Evolutionary conservation across 2,329 filamentous ascomycete genomes (phyloP).

Genomic region (Trichoderma koningiopsis): DNA sequence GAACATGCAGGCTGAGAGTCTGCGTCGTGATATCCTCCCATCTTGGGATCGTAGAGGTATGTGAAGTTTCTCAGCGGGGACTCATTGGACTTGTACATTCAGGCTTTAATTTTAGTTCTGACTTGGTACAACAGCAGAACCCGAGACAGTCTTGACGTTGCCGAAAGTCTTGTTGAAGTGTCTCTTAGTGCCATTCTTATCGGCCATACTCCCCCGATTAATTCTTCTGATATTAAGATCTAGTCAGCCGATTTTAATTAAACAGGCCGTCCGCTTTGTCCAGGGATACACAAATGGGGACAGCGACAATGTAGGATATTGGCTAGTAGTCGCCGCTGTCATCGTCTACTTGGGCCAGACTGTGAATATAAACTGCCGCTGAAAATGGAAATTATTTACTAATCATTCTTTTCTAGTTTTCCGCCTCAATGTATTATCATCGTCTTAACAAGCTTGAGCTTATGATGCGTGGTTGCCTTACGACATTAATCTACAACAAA

Average conservation of each 20-base stretch:
- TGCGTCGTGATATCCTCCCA: background rate
- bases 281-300: slow-evolving; percentile 34
- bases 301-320: slow-evolving; percentile 32
- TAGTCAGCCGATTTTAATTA: slow-evolving; percentile 45
- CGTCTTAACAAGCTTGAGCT: slow-evolving; percentile 37
- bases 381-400: background rate
- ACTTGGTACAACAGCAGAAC: slow-evolving; percentile 2
- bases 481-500: slow-evolving; percentile 42
- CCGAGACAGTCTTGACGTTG: slow-evolving; percentile 14
- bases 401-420: slow-evolving; percentile 32
- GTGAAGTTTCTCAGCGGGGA: background rate
- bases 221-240: slow-evolving; percentile 45
- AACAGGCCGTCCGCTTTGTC: slow-evolving; percentile 39
- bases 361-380: slow-evolving; percentile 31
- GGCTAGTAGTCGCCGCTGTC: slow-evolving; percentile 38
- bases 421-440: slow-evolving; percentile 38
- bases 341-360: slow-evolving; percentile 43
- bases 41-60: slow-evolving; percentile 21
- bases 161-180: slow-evolving; percentile 13
- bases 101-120: background rate
- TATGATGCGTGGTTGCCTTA: slow-evolving; percentile 40
- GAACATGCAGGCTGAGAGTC: background rate
- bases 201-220: slow-evolving; percentile 41
- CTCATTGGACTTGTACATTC: background rate
- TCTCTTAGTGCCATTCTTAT: slow-evolving; percentile 32